Conservation (phyloP, 352 stramenopile species). For the Pythium aristosporum region DNA sequence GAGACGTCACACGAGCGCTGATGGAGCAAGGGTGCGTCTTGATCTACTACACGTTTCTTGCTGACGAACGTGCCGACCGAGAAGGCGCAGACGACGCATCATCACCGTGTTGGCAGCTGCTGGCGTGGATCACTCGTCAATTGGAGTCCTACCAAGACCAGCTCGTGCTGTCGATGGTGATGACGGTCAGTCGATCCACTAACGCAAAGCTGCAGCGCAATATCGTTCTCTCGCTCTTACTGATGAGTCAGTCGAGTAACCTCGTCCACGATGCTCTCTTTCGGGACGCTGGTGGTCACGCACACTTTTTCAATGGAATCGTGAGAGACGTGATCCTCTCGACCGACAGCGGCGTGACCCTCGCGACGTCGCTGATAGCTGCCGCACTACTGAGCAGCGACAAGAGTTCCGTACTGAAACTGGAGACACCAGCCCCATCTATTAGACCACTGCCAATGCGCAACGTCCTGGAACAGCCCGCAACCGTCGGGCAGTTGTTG, state of each 20-base stretch:
- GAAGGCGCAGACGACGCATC: background rate
- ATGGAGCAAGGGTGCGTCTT: constrained; percentile 53
- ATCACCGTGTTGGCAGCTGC: background rate
- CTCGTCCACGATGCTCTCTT: constrained; percentile 22
- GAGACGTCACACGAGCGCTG: constrained; percentile 36
- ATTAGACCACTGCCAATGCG: background rate
- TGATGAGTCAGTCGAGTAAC: constrained; percentile 33
- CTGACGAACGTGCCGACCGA: constrained; percentile 2
- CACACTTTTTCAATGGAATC: constrained; percentile 27
- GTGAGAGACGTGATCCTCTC: constrained; percentile 25
- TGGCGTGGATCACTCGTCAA: constrained; percentile 33
- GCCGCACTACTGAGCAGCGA: constrained; percentile 29
- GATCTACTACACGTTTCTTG: constrained; percentile 26
- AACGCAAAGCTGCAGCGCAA: constrained; percentile 46
- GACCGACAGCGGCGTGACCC: constrained; percentile 11
- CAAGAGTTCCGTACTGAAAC: constrained; percentile 41
- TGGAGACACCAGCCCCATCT: constrained; percentile 14
- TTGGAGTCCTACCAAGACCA: constrained; percentile 25
- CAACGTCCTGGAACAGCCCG: background rate
- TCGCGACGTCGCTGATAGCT: constrained; percentile 31
- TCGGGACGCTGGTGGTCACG: constrained; percentile 10
- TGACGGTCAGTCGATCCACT: constrained; percentile 34
- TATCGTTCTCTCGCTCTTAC: constrained; percentile 38
- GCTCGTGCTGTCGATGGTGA: constrained; percentile 27
- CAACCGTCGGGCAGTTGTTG: background rate